These are phyloP conservation scores for Perilla frutescens DNA, from an alignment of 257 asterid genomes.

Conservation along the genomic window DNA sequence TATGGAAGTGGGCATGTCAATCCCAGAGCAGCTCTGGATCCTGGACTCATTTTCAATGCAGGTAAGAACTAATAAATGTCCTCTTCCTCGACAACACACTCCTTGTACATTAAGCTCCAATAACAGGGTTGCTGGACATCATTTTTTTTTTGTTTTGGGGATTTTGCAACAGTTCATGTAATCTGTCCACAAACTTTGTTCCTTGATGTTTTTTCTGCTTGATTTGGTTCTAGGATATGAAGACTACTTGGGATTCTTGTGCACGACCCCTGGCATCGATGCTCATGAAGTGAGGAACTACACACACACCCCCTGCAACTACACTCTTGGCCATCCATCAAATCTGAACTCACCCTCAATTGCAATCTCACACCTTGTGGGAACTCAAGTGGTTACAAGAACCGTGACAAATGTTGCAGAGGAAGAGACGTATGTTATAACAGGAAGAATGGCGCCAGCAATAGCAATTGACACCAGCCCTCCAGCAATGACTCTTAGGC, in stretches of 20 bases:
- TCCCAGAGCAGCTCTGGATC: constrained; percentile 92
- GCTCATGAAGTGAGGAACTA: constrained; percentile 65
- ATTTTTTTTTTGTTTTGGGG: not conserved
- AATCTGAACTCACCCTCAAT: constrained; percentile 89
- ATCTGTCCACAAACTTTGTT: no score
- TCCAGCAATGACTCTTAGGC: constrained; percentile 93
- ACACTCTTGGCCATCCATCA: constrained; percentile 85
- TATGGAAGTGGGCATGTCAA: constrained; percentile 90
- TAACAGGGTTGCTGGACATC: not conserved
- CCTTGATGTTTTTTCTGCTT: constrained; percentile 16
- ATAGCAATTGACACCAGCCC: constrained; percentile 87
- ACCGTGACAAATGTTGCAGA: constrained; percentile 81
- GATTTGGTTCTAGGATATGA: constrained; percentile 60
- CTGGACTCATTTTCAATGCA: constrained; percentile 81
- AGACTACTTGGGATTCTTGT: constrained; percentile 94
- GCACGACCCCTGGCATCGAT: constrained; percentile 87
- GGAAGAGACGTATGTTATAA: constrained; percentile 90
- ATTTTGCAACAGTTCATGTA: no score
- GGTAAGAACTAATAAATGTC: constrained; percentile 42
- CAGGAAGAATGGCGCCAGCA: constrained; percentile 89
- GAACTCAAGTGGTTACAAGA: constrained; percentile 79
- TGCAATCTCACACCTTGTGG: constrained; percentile 86
- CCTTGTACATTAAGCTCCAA: not conserved
- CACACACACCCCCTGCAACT: constrained; percentile 86
- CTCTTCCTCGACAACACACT: not conserved